phyloP scores from a whole-genome alignment of 352 stramenopile genomes.

The Globisporangium parvum region DNA sequence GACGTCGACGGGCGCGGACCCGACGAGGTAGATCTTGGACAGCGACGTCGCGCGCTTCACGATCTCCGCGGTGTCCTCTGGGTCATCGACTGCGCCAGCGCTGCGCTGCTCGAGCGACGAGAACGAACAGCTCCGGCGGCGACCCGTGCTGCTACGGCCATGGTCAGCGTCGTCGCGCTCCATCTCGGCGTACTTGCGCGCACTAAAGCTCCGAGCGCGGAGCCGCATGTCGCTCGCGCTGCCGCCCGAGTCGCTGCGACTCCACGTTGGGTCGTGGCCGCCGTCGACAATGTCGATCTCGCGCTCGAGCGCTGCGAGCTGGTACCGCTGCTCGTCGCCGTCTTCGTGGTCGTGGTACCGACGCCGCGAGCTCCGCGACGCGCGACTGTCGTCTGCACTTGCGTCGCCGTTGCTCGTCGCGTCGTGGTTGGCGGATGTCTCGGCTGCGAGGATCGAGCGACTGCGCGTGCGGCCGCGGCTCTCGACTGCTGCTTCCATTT shows the following conservation, averaged over 20 bases:
- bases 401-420: not conserved
- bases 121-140: slow-evolving; percentile 66
- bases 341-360: slow-evolving; percentile 11
- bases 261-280: slow-evolving; percentile 30
- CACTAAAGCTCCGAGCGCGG: slow-evolving; percentile 48
- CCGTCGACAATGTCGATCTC: slow-evolving; percentile 25
- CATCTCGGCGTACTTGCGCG: slow-evolving; percentile 24
- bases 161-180: slow-evolving; percentile 16
- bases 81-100: slow-evolving; percentile 9
- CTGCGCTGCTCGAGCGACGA: slow-evolving; percentile 26
- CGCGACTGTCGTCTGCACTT: not conserved
- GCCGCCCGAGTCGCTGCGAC: slow-evolving; percentile 14
- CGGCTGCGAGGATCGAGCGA: slow-evolving; percentile 62
- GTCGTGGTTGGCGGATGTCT: not conserved
- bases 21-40: slow-evolving; percentile 82
- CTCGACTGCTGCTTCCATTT: slow-evolving; percentile 80
- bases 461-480: slow-evolving; percentile 67
- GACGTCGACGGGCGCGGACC: slow-evolving; percentile 74
- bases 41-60: slow-evolving; percentile 65
- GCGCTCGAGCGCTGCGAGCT: slow-evolving; percentile 16
- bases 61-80: slow-evolving; percentile 39
- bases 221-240: slow-evolving; percentile 16
- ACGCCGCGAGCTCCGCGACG: not conserved
- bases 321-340: slow-evolving; percentile 5
- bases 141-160: slow-evolving; percentile 10